Base-by-base conservation (phyloP, 805 yeast genomes). In the Yarrowia bubula region DNA sequence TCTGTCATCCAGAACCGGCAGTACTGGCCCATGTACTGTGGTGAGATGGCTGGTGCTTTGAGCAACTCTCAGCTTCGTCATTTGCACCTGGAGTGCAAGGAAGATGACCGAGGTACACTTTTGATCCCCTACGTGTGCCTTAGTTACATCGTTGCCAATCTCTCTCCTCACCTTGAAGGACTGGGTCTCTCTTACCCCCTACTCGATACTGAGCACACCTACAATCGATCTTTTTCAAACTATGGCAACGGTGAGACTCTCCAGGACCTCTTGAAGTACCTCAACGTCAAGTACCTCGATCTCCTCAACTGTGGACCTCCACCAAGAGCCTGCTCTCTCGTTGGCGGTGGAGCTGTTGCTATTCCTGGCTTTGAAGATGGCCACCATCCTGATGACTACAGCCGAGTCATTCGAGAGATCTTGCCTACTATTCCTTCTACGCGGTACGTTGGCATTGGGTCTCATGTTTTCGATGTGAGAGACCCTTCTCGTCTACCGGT, bases 341-440 rank as follows among this genome's bases (percentile, higher is more conserved):
- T 58, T 4, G 64, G 64, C 7, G 64, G 64, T 4, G 64, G 64
- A 8, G 41, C 43, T 4, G 42, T 58, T 4, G 64, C 64, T 8
- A 37, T 43, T 7, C 64, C 64, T 11, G 64, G 64, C 22, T 58
- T 58, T 18, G 64, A 58, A 33, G 50, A 58, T 8, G 65, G 66
- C 8, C 66, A 62, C 33, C 65, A 71, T 41, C 71, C 72, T 2
- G 37, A 60, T 33, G 51, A 61, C 8, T 42, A 35, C 44, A 46
- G 37, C 15, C 65, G 70, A 8, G 32, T 57, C 31, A 60, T 66
- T 10, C 67, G 71, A 17, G 61, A 62, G 9, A 69, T 68, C 3
- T 70, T 70, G 28, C 63, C 71, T 14, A 69, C 72, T 4, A 50
- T 68, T n/a, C 67, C 71, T 18, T 66, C 69, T 1, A 57, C 66